Evolutionary conservation across 441 rosid species (phyloP).

Genomic region (Populus tomentosa): DNA sequence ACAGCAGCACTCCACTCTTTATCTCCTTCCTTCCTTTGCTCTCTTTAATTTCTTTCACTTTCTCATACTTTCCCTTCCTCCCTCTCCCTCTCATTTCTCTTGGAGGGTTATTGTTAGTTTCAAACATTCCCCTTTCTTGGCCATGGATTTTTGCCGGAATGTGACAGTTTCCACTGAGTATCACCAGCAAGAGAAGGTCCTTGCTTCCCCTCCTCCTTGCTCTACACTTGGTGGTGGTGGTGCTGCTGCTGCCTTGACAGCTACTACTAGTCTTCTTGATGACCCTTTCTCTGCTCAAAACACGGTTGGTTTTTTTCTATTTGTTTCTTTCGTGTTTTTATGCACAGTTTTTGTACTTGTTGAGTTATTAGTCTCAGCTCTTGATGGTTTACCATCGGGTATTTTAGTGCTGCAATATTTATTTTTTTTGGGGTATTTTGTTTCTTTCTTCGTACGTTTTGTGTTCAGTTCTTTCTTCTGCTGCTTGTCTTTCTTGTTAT

Average conservation of each 20-base stretch:
- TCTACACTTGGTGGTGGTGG: conserved; percentile 22
- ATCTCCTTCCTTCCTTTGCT: neutral
- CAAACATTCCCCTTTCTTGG: neutral
- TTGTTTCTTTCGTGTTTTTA: neutral
- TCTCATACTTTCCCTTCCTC: neutral
- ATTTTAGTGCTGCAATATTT: too few relatives aligned
- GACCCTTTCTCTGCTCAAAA: conserved; percentile 56
- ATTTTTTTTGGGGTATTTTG: neutral
- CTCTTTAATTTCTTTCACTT: neutral
- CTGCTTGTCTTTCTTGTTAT: neutral
- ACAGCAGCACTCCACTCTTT: neutral
- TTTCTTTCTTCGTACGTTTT: neutral
- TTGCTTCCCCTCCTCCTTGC: conserved; percentile 26
- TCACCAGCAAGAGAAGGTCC: conserved; percentile 32
- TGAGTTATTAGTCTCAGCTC: neutral
- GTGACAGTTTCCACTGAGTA: conserved; percentile 36
- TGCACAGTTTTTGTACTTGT: neutral
- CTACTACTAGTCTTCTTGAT: conserved; percentile 27
- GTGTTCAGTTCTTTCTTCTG: conserved; percentile 1
- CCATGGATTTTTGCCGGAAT: conserved; percentile 56
- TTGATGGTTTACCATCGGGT: neutral
- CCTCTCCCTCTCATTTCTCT: neutral
- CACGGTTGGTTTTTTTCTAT: conserved; percentile 31
- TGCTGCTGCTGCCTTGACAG: conserved; percentile 12
- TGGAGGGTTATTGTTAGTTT: neutral